Evolutionary conservation across 495 filamentous ascomycete genomes (phyloP).

Genomic region (Hyphodiscus hymeniophilus): DNA sequence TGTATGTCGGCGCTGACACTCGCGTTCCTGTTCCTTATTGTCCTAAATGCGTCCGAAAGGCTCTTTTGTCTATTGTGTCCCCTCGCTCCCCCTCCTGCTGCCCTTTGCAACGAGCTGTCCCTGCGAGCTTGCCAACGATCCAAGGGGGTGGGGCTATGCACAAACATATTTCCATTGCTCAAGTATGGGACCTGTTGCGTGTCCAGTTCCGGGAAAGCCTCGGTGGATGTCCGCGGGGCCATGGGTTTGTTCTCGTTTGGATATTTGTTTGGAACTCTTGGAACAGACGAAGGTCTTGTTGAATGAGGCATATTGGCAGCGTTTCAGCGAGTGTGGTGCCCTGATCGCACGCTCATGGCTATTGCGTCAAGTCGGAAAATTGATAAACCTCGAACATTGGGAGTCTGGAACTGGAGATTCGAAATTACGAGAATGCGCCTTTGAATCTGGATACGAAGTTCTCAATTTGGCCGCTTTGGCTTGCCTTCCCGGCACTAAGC

Average conservation of each 20-base stretch:
- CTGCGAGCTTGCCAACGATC: constrained; percentile 46
- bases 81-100: constrained; percentile 23
- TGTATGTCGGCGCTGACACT: constrained; percentile 89
- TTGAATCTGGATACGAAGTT: no score
- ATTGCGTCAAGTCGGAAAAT: background rate
- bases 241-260: constrained; percentile 27
- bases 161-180: constrained; percentile 20
- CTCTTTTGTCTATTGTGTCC: constrained; percentile 65
- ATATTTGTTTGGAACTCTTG: constrained; percentile 22
- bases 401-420: background rate
- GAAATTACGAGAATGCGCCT: no score
- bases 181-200: constrained; percentile 5
- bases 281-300: constrained; percentile 18
- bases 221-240: constrained; percentile 29
- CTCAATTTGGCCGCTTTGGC: no score
- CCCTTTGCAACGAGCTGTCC: constrained; percentile 26
- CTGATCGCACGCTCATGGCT: constrained; percentile 1
- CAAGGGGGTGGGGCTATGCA: constrained; percentile 28
- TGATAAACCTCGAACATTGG: background rate
- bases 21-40: constrained; percentile 64
- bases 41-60: constrained; percentile 74
- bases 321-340: constrained; percentile 6
- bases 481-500: no score
- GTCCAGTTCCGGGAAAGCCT: constrained; percentile 47
- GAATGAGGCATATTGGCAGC: constrained; percentile 31